phyloP scores from a whole-genome alignment of 768 basidiomycete genomes.

The Rhizopogon salebrosus region DNA sequence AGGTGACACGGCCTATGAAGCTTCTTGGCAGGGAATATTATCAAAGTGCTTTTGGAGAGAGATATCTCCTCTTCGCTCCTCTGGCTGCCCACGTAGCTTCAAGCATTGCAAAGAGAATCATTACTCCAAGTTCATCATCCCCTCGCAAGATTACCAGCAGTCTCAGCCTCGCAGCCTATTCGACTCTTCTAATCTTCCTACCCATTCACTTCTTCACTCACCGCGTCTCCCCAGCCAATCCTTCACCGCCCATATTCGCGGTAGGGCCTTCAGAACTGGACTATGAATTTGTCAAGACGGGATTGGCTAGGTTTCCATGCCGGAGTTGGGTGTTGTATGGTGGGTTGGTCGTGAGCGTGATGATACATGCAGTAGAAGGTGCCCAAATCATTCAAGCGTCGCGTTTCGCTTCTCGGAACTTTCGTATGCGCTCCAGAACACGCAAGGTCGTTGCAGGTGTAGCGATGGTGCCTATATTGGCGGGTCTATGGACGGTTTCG shows the following conservation, averaged over 20 bases:
- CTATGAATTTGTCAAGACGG: constrained; percentile 79
- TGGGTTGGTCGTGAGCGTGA: constrained; percentile 50
- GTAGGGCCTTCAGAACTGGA: constrained; percentile 76
- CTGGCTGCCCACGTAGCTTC: constrained; percentile 60
- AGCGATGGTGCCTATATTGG: constrained; percentile 45
- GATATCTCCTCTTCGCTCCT: constrained; percentile 61
- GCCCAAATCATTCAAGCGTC: constrained; percentile 45
- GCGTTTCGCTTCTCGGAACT: constrained; percentile 31
- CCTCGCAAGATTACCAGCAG: constrained; percentile 33
- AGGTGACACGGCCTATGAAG: constrained; percentile 29
- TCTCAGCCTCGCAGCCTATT: constrained; percentile 62
- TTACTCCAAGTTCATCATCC: constrained; percentile 31
- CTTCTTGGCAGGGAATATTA: constrained; percentile 84
- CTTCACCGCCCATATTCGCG: constrained; percentile 42
- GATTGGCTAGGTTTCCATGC: constrained; percentile 55
- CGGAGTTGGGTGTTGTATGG: constrained; percentile 59
- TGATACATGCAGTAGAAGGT: constrained; percentile 64
- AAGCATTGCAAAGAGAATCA: constrained; percentile 52
- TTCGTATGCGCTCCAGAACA: constrained; percentile 11
- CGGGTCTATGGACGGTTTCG: constrained; percentile 50
- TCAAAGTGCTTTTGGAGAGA: constrained; percentile 66
- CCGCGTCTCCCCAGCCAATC: constrained; percentile 48
- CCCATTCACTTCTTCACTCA: constrained; percentile 70
- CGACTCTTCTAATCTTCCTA: constrained; percentile 49
- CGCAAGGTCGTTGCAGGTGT: constrained; percentile 29